Evolutionary conservation across 1,284 basidiomycete species (phyloP).

Genomic region (Crepidotus sp.): DNA sequence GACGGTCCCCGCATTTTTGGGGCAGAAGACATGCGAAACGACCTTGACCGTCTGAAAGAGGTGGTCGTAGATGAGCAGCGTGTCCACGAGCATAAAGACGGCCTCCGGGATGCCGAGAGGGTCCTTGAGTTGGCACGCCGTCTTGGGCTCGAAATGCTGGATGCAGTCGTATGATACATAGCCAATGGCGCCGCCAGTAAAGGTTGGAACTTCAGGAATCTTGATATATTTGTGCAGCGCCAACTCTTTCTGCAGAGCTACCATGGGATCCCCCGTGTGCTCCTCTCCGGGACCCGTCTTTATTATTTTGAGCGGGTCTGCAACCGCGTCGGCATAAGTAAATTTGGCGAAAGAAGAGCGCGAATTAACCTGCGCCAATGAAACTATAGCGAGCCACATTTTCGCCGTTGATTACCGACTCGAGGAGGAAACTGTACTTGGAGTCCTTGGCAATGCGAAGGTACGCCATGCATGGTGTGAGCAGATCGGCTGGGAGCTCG

Average conservation of each 20-base stretch:
- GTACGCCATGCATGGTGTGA: conserved; percentile 97
- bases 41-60: conserved; percentile 92
- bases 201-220: conserved; percentile 86
- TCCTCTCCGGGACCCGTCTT: conserved; percentile 84
- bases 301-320: conserved; percentile 89
- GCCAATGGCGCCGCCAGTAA: conserved; percentile 96
- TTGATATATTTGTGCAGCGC: conserved; percentile 83
- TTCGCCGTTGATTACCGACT: conserved; percentile 88
- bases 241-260: conserved; percentile 80
- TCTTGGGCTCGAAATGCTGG: conserved; percentile 95
- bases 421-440: conserved; percentile 87
- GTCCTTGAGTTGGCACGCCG: conserved; percentile 64
- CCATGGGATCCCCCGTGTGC: conserved; percentile 80
- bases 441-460: conserved; percentile 88
- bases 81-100: conserved; percentile 95
- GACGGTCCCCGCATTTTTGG: conserved; percentile 51
- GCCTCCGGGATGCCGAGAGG: conserved; percentile 85
- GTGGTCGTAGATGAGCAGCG: conserved; percentile 94
- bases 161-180: conserved; percentile 97
- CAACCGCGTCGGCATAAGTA: conserved; percentile 1
- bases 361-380: conserved; percentile 78
- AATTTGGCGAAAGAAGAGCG: background rate
- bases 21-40: conserved; percentile 90
- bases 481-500: conserved; percentile 88
- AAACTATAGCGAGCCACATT: conserved; percentile 92